phyloP scores from a whole-genome alignment of 331 rosid species.

The Quercus phellos region DNA sequence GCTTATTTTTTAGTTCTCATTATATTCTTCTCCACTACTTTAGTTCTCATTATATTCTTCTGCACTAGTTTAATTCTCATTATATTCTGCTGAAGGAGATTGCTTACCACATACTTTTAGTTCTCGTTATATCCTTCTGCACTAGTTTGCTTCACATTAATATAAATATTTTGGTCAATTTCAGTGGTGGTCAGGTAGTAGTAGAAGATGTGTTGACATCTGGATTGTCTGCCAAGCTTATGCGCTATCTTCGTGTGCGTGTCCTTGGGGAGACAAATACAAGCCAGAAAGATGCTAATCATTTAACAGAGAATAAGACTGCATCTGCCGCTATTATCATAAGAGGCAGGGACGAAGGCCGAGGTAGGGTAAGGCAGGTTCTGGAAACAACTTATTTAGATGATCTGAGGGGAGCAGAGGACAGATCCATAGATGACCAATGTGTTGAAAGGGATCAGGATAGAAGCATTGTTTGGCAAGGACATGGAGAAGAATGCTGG shows the following conservation, averaged over 20 bases:
- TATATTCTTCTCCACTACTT: slow-evolving; percentile 1
- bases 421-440: slow-evolving; percentile 61
- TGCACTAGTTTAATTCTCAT: slow-evolving; percentile 6
- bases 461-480: slow-evolving; percentile 44
- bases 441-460: slow-evolving; percentile 55
- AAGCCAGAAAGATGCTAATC: slow-evolving; percentile 67
- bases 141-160: not conserved
- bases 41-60: not conserved
- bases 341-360: slow-evolving; percentile 75
- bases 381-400: slow-evolving; percentile 68
- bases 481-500: slow-evolving; percentile 52
- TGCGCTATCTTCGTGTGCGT: slow-evolving; percentile 88
- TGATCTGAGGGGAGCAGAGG: slow-evolving; percentile 57
- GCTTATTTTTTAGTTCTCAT: not conserved
- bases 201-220: slow-evolving; percentile 94
- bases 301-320: slow-evolving; percentile 56
- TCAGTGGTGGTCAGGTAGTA: slow-evolving; percentile 67
- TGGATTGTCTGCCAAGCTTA: slow-evolving; percentile 87
- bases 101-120: not conserved
- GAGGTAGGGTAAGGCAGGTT: slow-evolving; percentile 71
- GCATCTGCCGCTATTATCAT: slow-evolving; percentile 36
- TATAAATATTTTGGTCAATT: slow-evolving; percentile 11
- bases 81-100: not conserved
- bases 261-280: slow-evolving; percentile 73
- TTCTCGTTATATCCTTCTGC: not conserved